Conservation (phyloP, 768 basidiomycete species). For the Leucocoprinus sp. region DNA sequence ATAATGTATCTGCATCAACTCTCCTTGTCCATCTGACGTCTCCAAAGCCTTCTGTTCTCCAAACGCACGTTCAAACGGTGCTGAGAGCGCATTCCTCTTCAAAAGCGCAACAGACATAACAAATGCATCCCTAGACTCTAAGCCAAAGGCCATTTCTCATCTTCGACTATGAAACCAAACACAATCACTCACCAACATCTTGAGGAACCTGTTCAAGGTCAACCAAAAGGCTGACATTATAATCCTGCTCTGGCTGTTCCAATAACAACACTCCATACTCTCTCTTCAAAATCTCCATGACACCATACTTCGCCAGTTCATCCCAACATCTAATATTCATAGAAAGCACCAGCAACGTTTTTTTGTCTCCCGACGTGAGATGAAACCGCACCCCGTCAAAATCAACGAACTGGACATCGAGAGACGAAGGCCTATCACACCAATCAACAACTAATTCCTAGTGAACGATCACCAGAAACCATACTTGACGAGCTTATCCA, state of each 20-base stretch:
- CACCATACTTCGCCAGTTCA: slow-evolving; percentile 85
- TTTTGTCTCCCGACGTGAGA: slow-evolving; percentile 79
- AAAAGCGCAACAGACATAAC: slow-evolving; percentile 76
- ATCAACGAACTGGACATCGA: slow-evolving; percentile 96
- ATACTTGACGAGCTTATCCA: slow-evolving; percentile 83
- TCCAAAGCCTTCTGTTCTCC: slow-evolving; percentile 78
- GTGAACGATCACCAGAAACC: not conserved
- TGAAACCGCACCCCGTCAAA: slow-evolving; percentile 96
- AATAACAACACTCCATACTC: slow-evolving; percentile 76
- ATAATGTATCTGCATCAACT: slow-evolving; percentile 90
- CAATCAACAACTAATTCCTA: slow-evolving; percentile 11
- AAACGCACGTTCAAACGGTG: slow-evolving; percentile 90
- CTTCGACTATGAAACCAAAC: not conserved
- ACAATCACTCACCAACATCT: slow-evolving; percentile 55
- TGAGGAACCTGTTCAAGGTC: slow-evolving; percentile 81
- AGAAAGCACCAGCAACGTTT: slow-evolving; percentile 76
- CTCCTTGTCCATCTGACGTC: slow-evolving; percentile 59
- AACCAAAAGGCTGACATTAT: slow-evolving; percentile 80
- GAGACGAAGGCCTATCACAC: slow-evolving; percentile 63
- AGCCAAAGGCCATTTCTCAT: not conserved
- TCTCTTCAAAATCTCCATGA: slow-evolving; percentile 62
- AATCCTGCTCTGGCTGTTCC: slow-evolving; percentile 72
- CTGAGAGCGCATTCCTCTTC: slow-evolving; percentile 90
- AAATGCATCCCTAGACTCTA: slow-evolving; percentile 74
- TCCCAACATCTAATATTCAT: slow-evolving; percentile 99